Evolutionary conservation across 768 basidiomycete genomes (phyloP).

Genomic region (Saitozyma sp.): DNA sequence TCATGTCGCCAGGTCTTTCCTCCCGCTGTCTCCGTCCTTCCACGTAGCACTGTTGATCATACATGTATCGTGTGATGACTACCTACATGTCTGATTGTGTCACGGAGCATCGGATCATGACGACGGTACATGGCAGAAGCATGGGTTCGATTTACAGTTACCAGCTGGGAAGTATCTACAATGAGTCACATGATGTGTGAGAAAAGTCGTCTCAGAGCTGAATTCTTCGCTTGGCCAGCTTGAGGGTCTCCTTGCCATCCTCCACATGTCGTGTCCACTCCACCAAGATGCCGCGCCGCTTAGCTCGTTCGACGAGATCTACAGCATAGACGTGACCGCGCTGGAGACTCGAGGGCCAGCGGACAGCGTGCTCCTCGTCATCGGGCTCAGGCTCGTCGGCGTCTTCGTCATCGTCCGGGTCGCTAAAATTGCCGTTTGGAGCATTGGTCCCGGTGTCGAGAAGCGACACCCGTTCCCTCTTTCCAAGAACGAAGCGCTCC

Average conservation of each 20-base stretch:
- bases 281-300: slow-evolving; percentile 1
- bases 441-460: no score
- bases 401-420: not conserved
- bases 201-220: not conserved
- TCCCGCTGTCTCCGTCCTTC: no score
- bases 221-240: not conserved
- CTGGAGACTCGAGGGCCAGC: slow-evolving; percentile 6
- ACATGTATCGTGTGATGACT: no score
- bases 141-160: not conserved
- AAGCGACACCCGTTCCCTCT: not conserved
- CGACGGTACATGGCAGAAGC: no score
- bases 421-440: no score
- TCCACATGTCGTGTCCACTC: not conserved
- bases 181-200: not conserved
- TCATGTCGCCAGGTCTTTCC: no score
- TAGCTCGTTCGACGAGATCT: slow-evolving; percentile 8
- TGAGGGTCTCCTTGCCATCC: not conserved
- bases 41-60: no score
- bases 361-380: not conserved
- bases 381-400: not conserved
- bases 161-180: not conserved
- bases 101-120: no score
- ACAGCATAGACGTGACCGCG: slow-evolving; percentile 4
- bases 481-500: slow-evolving; percentile 8
- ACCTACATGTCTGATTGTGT: no score